Evolutionary conservation across 2,329 filamentous ascomycete genomes (phyloP), one percentile per base, ranked within the genome.

Genomic region (Colletotrichum eremochloae): DNA sequence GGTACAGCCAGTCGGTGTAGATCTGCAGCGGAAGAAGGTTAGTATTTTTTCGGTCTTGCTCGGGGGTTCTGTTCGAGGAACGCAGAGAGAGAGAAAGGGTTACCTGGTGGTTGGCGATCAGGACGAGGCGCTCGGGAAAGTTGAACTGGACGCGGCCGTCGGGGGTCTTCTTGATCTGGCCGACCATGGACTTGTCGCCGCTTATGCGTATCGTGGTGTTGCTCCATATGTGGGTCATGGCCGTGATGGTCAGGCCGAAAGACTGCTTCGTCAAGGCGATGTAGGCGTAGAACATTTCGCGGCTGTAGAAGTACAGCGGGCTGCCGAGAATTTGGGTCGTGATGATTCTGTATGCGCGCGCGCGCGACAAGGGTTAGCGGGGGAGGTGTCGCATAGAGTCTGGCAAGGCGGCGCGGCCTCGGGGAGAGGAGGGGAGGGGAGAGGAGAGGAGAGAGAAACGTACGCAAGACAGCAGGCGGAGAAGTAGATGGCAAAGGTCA

Each of bases 1-100:
- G 88, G 79, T 97, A 97, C 11, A 97, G 83, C 94, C 94, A 97
- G 82, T 97, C 94, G 11, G 94, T 96, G 79, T 97, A 97, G 64
- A 97, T 91, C 88, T 88, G 75, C 33, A 31, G 24, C 36, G 46
- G 46, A 5, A 24, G 4, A 12, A 5, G 8, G 46, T 48, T 11
- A 48, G 46, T 15, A n/a, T 11, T 24, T 6, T n/a, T 8, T 14
- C 18, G 1, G 56, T 44, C 44, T 63, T 74, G 77, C 63, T 74
- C 24, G 2, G 24, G n/a, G 44, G 44, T 11, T 46, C 2, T 46
- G 8, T n/a, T 11, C 1, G 2, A 42, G 14, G 1, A 15, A 18
- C 1, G 18, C 33, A 20, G 8, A 9, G 9, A 44, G 3, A 6
- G 2, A 18, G 8, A 20, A 44, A n/a, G 6, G 20, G 65, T 24